Conservation (phyloP, 73 alveolate genomes). For the Diophrys sp. region DNA sequence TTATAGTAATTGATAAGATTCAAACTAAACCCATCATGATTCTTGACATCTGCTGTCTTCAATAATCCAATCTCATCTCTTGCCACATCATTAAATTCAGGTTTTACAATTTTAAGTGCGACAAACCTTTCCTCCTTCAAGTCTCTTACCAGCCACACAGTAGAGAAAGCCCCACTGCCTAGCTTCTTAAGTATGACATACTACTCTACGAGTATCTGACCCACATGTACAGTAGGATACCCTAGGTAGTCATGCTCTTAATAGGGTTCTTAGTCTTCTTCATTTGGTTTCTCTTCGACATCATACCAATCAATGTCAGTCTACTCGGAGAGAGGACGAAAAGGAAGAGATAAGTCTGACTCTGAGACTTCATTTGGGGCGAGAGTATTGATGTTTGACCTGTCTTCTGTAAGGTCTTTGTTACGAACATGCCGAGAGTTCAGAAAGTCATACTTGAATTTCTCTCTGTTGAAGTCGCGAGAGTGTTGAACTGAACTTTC, state of each 20-base stretch:
- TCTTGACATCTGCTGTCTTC: conserved; percentile 58
- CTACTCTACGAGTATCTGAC: conserved; percentile 49
- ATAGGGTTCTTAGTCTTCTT: conserved; percentile 4
- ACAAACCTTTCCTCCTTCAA: conserved; percentile 41
- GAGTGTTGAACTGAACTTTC: too few relatives aligned
- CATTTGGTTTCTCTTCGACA: too few relatives aligned
- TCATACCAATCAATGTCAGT: too few relatives aligned
- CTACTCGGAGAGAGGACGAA: too few relatives aligned
- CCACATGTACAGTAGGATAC: conserved; percentile 62
- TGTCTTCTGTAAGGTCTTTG: too few relatives aligned
- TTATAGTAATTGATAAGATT: background rate
- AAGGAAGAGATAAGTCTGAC: too few relatives aligned
- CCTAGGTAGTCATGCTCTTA: conserved; percentile 26
- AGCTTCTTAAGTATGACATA: conserved; percentile 69
- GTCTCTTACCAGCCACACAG: conserved; percentile 84
- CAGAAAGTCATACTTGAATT: too few relatives aligned
- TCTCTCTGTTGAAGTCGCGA: too few relatives aligned
- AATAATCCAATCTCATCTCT: conserved; percentile 89
- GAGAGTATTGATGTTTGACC: too few relatives aligned
- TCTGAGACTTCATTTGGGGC: too few relatives aligned
- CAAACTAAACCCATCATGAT: conserved; percentile 13
- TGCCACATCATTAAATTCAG: conserved; percentile 72
- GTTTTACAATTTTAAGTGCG: conserved; percentile 11
- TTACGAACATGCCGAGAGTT: too few relatives aligned
- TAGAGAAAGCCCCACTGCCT: conserved; percentile 86